Conservation (phyloP, 2,329 filamentous ascomycete genomes). For the Exophiala calicioides region DNA sequence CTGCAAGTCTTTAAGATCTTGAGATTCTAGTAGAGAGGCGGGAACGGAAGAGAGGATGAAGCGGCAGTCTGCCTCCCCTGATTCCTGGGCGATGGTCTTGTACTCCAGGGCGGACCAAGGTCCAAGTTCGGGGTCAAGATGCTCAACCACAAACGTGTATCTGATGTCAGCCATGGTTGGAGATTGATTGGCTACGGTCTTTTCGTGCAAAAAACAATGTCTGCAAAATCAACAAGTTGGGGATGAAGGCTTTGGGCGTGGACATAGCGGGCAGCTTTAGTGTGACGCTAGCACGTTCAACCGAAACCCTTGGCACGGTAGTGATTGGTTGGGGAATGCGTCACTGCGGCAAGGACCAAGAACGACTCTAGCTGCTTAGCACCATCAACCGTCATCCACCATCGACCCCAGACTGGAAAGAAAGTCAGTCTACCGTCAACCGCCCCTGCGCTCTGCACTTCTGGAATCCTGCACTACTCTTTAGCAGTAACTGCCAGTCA, state of each 20-base stretch:
- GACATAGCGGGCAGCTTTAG: slow-evolving; percentile 3
- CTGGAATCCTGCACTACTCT: too few species aligned
- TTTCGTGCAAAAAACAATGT: slow-evolving; percentile 1
- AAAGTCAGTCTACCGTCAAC: too few species aligned
- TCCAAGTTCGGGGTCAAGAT: slow-evolving; percentile 91
- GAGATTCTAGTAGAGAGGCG: slow-evolving; percentile 59
- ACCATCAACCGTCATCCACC: too few species aligned
- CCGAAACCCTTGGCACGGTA: too few species aligned
- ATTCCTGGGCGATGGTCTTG: slow-evolving; percentile 80
- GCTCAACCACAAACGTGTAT: slow-evolving; percentile 91
- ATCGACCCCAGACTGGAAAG: too few species aligned
- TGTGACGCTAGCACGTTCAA: too few species aligned
- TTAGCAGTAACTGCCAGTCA: too few species aligned
- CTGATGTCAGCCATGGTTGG: slow-evolving; percentile 28
- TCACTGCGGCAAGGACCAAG: too few species aligned
- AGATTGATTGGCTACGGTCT: slow-evolving; percentile 23
- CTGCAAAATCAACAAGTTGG: not conserved
- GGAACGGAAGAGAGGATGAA: slow-evolving; percentile 86
- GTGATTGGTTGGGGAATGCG: too few species aligned
- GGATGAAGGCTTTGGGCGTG: not conserved
- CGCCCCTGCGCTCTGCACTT: too few species aligned
- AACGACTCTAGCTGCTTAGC: too few species aligned
- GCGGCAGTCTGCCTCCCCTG: slow-evolving; percentile 61
- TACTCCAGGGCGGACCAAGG: slow-evolving; percentile 96
- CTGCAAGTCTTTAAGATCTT: slow-evolving; percentile 61